Base-by-base conservation (phyloP, 345 rosid genomes). In the rapeseed (Brassica napus) region DNA sequence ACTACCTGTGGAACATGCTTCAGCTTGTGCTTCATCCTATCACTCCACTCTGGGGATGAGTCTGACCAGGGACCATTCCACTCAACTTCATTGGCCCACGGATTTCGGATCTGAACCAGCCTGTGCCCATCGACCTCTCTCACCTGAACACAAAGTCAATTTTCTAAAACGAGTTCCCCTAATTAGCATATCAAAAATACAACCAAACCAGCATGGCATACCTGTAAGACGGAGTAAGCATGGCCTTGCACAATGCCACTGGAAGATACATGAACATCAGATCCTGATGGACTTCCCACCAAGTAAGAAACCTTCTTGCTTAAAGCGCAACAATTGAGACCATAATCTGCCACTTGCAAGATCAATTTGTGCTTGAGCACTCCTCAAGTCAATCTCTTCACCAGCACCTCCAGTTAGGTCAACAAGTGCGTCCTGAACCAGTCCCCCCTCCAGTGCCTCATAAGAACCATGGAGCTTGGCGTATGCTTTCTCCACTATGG, bases 31-130 rank as follows among this genome's bases (percentile, higher is more conserved):
- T 88, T 92, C 91, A 89, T 96, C 83, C 99, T 89, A 74, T 96
- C 98, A 59, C 89, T 96, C 99, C 99, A 96, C 68, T 93, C 97
- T 37, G 90, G 85, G 21, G 99, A 93, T 16, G 98, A 87, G 76
- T 96, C 99, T 32, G 98, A 92, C 99, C 99, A 96, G 35, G 95
- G 97, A 69, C 99, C 99, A 85, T 92, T 96, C 99, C 99, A 96
- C 80, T 96, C 99, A 59, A 96, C 99, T 83, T 96, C 99, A 86
- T 87, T 96, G 76, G 99, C 99, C 98, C 99, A 96, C 12, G 99
- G 98, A 76, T 96, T 96, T 74, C 98, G 93, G 78, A 96, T 87
- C 79, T 96, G 99, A 82, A 96, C 97, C 82, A 96, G 97, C 85
- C 94, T 93, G 86, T 96, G 97, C 71, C 99, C 91, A 82, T 96